Conservation (phyloP, 345 rosid genomes). For the Citrus trifoliata region DNA sequence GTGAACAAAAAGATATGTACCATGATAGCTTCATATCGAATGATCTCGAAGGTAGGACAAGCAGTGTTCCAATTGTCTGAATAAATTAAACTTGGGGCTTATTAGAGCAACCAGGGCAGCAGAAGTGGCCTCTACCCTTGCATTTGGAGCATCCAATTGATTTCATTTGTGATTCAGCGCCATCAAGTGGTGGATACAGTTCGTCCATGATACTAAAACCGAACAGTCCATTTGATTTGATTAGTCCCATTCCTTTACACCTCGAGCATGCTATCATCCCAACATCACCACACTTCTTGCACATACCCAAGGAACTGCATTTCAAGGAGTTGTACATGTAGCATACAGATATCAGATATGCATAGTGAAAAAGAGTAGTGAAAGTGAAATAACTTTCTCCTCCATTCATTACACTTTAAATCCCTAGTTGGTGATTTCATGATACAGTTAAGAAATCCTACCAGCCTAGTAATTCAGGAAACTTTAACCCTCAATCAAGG, state of each 20-base stretch:
- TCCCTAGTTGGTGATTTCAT: background rate
- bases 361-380: background rate
- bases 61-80: background rate
- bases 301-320: constrained; percentile 81
- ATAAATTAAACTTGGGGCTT: constrained; percentile 17
- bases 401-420: background rate
- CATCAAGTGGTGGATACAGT: constrained; percentile 34
- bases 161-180: constrained; percentile 25
- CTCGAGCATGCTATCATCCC: constrained; percentile 69
- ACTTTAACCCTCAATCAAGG: background rate
- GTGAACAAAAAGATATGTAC: background rate
- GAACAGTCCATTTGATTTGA: constrained; percentile 51
- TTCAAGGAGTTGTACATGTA: constrained; percentile 14
- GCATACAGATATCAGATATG: background rate
- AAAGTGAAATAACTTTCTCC: background rate
- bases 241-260: constrained; percentile 71
- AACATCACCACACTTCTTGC: constrained; percentile 79
- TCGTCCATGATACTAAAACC: constrained; percentile 45
- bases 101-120: constrained; percentile 66
- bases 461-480: background rate
- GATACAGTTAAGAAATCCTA: background rate
- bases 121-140: constrained; percentile 69
- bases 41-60: background rate
- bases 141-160: constrained; percentile 50
- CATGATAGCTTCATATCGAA: background rate